phyloP scores from a whole-genome alignment of 306 rosid genomes.

The Vigna angularis region DNA sequence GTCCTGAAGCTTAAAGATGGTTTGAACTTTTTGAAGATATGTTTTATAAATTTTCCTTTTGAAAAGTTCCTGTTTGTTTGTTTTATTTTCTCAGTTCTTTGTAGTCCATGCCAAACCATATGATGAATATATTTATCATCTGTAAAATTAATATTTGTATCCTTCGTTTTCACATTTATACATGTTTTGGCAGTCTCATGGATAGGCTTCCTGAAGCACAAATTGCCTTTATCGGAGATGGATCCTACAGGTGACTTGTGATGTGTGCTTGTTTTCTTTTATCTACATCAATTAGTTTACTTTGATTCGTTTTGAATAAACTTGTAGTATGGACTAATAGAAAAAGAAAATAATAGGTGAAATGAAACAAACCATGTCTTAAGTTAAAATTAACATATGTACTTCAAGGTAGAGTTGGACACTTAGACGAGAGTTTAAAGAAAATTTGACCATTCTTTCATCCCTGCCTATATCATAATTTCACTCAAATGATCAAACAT shows the following conservation, averaged over 20 bases:
- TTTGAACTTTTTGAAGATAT: constrained; percentile 18
- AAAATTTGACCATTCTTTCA: neutral
- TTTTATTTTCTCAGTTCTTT: constrained; percentile 18
- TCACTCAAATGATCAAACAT: neutral
- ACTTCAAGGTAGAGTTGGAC: neutral
- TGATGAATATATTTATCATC: constrained; percentile 3
- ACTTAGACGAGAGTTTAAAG: neutral
- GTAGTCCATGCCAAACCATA: neutral
- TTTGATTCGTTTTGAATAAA: neutral
- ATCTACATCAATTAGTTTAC: neutral
- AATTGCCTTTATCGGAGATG: constrained; percentile 95
- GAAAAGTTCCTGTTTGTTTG: neutral
- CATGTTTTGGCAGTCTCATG: constrained; percentile 73
- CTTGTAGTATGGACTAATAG: neutral
- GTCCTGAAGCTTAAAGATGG: constrained; percentile 34
- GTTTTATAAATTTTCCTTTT: neutral
- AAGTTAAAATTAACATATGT: neutral
- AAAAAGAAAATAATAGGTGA: neutral
- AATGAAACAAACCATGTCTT: neutral
- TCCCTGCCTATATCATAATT: neutral
- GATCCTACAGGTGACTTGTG: constrained; percentile 84
- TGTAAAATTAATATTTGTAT: constrained; percentile 3
- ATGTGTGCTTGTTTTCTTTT: constrained; percentile 14
- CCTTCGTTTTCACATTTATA: constrained; percentile 46
- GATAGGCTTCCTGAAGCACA: constrained; percentile 90